A percentile compares a stretch with the other conserved stretches of the same genome.
Evolutionary conservation across 2,329 filamentous ascomycete genomes (phyloP).

Genomic region (Aureobasidium melanogenum): DNA sequence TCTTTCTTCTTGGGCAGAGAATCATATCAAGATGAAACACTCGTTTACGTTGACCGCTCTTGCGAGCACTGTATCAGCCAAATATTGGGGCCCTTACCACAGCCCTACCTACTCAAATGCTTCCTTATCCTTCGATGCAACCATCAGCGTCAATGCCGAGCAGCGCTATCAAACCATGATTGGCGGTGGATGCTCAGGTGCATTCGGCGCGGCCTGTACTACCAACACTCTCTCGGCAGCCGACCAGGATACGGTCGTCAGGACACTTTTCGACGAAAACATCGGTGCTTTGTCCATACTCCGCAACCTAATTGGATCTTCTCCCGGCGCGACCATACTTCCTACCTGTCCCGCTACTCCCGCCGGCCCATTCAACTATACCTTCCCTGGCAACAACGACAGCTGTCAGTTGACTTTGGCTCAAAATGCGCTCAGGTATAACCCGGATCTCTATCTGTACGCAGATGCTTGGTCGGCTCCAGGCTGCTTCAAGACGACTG

Average conservation of each 20-base stretch:
- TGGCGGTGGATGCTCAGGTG: slow-evolving; percentile 19
- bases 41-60: not conserved
- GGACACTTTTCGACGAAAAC: slow-evolving; percentile 18
- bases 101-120: not conserved
- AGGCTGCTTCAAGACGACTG: slow-evolving; percentile 18
- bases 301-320: slow-evolving; percentile 19
- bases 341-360: slow-evolving; percentile 16
- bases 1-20: not conserved
- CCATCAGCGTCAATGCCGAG: slow-evolving; percentile 15
- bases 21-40: not conserved
- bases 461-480: slow-evolving; percentile 20
- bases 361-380: slow-evolving; percentile 16
- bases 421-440: slow-evolving; percentile 17
- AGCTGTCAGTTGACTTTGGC: slow-evolving; percentile 17
- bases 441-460: slow-evolving; percentile 18
- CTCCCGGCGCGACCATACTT: slow-evolving; percentile 15
- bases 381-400: slow-evolving; percentile 13
- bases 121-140: slow-evolving; percentile 11
- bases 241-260: slow-evolving; percentile 15
- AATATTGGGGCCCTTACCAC: not conserved
- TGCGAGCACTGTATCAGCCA: not conserved
- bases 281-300: slow-evolving; percentile 18
- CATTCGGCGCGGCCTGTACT: slow-evolving; percentile 18
- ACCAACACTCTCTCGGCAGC: slow-evolving; percentile 12
- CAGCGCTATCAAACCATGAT: slow-evolving; percentile 18